phyloP scores from a whole-genome alignment of 179 eudicot species.

The Heliamphora pulchella region DNA sequence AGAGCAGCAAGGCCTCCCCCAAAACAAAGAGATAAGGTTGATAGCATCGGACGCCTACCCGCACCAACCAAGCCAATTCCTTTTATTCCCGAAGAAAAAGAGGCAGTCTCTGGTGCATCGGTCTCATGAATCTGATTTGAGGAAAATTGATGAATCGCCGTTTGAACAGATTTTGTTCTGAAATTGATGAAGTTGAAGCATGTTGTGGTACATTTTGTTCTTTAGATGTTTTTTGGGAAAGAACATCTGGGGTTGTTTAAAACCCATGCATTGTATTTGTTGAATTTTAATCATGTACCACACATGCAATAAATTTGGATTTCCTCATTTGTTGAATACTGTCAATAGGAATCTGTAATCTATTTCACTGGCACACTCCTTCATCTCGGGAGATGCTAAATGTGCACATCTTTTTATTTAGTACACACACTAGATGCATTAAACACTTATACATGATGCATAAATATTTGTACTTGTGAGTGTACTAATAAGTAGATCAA shows the following conservation, averaged over 20 bases:
- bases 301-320: too few relatives aligned
- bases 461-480: too few relatives aligned
- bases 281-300: too few relatives aligned
- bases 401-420: too few relatives aligned
- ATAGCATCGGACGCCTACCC: slow-evolving; percentile 83
- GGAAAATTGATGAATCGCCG: background rate
- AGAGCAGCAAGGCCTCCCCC: slow-evolving; percentile 69
- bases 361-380: too few relatives aligned
- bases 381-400: too few relatives aligned
- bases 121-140: slow-evolving; percentile 14
- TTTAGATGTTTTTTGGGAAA: background rate
- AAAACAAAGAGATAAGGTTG: slow-evolving; percentile 66
- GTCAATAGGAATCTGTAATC: too few relatives aligned
- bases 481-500: too few relatives aligned
- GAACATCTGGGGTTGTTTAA: background rate
- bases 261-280: too few relatives aligned
- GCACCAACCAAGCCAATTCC: slow-evolving; percentile 82
- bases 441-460: too few relatives aligned
- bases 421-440: too few relatives aligned
- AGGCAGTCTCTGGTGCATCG: slow-evolving; percentile 22
- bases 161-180: background rate
- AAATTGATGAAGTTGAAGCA: background rate
- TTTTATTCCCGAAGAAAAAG: slow-evolving; percentile 40
- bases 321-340: too few relatives aligned
- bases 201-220: background rate